Percentiles rank a stretch among this genome's conserved stretches.
phyloP scores from a whole-genome alignment of 177 flowering plant genomes.

The Vitis hybrid region DNA sequence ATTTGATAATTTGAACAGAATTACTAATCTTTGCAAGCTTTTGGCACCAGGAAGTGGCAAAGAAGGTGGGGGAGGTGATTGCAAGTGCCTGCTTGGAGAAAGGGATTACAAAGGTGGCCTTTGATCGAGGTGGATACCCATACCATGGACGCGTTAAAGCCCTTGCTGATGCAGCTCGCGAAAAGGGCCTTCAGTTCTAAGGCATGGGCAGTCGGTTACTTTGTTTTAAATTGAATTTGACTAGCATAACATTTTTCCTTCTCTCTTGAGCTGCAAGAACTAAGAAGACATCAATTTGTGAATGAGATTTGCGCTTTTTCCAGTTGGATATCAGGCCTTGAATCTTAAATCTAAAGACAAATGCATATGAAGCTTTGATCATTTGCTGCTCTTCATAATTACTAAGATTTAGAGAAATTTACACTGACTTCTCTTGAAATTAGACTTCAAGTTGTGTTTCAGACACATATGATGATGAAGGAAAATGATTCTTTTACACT shows the following conservation, averaged over 20 bases:
- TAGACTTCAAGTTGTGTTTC: too few relatives aligned
- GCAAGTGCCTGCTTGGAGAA: constrained; percentile 91
- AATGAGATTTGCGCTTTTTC: background rate
- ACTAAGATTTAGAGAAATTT: too few relatives aligned
- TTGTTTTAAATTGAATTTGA: constrained; percentile 1
- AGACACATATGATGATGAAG: too few relatives aligned
- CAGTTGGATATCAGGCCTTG: background rate
- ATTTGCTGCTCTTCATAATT: too few relatives aligned
- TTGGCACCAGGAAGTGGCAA: constrained; percentile 79
- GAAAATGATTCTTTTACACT: too few relatives aligned
- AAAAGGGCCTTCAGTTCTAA: constrained; percentile 84
- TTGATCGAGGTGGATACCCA: constrained; percentile 92
- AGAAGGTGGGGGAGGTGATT: constrained; percentile 79
- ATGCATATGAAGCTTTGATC: too few relatives aligned
- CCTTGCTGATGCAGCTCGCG: constrained; percentile 90
- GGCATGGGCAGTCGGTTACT: background rate
- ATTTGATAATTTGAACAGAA: too few relatives aligned
- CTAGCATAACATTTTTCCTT: background rate
- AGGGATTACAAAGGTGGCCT: constrained; percentile 86
- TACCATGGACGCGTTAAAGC: constrained; percentile 95
- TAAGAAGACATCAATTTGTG: background rate
- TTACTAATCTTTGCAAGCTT: constrained; percentile 1
- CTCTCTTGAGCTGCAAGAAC: background rate
- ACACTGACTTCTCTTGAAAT: too few relatives aligned
- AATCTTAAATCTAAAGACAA: too few relatives aligned